These are phyloP conservation scores for Vicia sativa DNA, from an alignment of 306 rosid genomes.

Conservation along the genomic window DNA sequence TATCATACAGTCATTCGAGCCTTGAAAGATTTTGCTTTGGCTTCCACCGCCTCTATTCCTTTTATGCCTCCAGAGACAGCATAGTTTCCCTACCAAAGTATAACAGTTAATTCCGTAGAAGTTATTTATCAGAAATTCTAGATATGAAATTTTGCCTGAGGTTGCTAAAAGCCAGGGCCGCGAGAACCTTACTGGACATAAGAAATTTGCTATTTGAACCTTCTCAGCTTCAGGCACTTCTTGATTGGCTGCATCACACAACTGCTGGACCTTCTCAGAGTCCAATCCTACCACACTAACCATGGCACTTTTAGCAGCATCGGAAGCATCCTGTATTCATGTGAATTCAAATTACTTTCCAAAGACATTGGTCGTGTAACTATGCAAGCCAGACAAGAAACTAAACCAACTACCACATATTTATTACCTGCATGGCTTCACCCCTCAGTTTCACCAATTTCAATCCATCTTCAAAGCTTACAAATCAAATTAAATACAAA, in stretches of 20 bases:
- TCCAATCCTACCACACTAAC: constrained; percentile 92
- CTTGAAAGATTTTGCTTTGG: constrained; percentile 98
- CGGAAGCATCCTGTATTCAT: constrained; percentile 75
- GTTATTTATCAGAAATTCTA: constrained; percentile 5
- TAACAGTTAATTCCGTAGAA: constrained; percentile 29
- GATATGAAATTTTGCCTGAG: constrained; percentile 29
- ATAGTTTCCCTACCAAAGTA: constrained; percentile 78
- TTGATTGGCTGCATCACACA: constrained; percentile 93
- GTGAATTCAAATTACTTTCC: background rate
- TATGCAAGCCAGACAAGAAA: constrained; percentile 19
- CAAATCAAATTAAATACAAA: constrained; percentile 40
- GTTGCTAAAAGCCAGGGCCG: constrained; percentile 31
- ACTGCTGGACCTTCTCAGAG: constrained; percentile 84
- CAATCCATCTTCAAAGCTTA: constrained; percentile 98
- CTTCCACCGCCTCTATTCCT: constrained; percentile 87
- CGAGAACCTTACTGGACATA: constrained; percentile 77
- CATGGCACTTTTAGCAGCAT: constrained; percentile 89
- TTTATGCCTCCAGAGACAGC: constrained; percentile 97
- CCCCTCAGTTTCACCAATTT: constrained; percentile 95
- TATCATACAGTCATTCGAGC: constrained; percentile 92
- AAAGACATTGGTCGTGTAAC: constrained; percentile 1
- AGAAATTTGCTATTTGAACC: constrained; percentile 96
- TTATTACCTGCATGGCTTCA: constrained; percentile 97
- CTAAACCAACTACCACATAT: constrained; percentile 31
- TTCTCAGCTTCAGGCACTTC: constrained; percentile 80